Evolutionary conservation across 352 stramenopile species (phyloP), one percentile per base, ranked within the genome.

Genomic region (Peronospora farinosa): DNA sequence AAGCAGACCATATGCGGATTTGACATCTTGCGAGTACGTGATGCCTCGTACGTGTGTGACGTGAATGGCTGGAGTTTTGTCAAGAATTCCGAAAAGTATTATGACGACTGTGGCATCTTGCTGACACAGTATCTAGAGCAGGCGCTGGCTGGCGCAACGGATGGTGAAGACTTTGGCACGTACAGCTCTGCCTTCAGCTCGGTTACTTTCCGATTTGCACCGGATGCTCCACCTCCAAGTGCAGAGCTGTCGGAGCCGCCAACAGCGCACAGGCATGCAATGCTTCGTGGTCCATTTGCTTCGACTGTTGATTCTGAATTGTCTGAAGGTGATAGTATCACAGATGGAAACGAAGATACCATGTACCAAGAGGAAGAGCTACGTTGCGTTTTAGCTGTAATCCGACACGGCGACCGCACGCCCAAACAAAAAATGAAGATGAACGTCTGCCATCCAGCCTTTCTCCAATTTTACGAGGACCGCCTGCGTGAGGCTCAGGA

Each of bases 51-150:
- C 65, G 96, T 99, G 5, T 99, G 97, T 74, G 97, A 99, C 68
- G 97, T 99, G 10, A 99, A 99, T 72, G 97, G 97, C 21, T 99
- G 95, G 91, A 98, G 90, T 54, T 99, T 99, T 74, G 97, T 99
- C 13, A 99, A 99, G 78, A 99, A 99, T 57, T 98, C 93, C 40
- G 84, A 97, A 49, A 99, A 99, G 73, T 99, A 99, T 65, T 99
- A 98, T 65, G 96, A 99, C 57, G 96, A 99, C 66, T 98, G 92
- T 56, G 92, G 92, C 5, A 84, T 96, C 51, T 80, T 99, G 55
- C 64, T 99, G 32, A 73, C 66, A 16, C 81, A 90, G 53, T 94
- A 88, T 48, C 48, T 94, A 0, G 77, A 84, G 38, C 69, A 82
- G 40, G 77, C 76, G 16, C 57, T 94, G 13, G 59, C 61, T 40